Evolutionary conservation across 202 grass and related monocot genomes (phyloP).

Genomic region (Digitaria exilis): DNA sequence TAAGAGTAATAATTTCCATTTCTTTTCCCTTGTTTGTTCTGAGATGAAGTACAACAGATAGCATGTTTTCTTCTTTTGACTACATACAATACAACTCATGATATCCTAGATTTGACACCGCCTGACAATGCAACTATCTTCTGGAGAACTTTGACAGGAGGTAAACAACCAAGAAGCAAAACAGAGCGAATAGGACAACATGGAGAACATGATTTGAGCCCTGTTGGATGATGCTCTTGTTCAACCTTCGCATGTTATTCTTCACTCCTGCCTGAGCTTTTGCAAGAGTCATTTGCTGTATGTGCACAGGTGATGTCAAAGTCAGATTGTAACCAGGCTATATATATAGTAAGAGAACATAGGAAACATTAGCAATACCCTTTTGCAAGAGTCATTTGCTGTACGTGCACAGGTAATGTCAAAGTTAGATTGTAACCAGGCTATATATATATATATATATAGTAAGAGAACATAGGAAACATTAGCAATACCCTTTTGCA

Average conservation of each 20-base stretch:
- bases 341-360: too few species aligned
- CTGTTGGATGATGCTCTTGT: conserved; percentile 72
- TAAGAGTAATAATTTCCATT: neutral
- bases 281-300: conserved; percentile 77
- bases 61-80: neutral
- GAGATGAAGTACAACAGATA: neutral
- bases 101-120: conserved; percentile 18
- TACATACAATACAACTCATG: conserved; percentile 39
- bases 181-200: conserved; percentile 67
- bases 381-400: conserved; percentile 81
- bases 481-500: too few species aligned
- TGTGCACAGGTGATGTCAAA: conserved; percentile 16
- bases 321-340: conserved; percentile 11
- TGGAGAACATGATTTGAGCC: conserved; percentile 78
- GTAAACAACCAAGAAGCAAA: conserved; percentile 83
- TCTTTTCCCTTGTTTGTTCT: neutral
- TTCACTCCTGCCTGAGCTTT: conserved; percentile 83
- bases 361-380: too few species aligned
- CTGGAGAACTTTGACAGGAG: conserved; percentile 73
- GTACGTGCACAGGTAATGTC: conserved; percentile 27
- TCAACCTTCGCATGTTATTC: conserved; percentile 84
- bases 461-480: too few species aligned
- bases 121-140: conserved; percentile 45
- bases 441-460: too few species aligned
- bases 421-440: conserved; percentile 20